These are phyloP conservation scores for Isatis tinctoria DNA, from an alignment of 345 rosid species.

Conservation along the genomic window DNA sequence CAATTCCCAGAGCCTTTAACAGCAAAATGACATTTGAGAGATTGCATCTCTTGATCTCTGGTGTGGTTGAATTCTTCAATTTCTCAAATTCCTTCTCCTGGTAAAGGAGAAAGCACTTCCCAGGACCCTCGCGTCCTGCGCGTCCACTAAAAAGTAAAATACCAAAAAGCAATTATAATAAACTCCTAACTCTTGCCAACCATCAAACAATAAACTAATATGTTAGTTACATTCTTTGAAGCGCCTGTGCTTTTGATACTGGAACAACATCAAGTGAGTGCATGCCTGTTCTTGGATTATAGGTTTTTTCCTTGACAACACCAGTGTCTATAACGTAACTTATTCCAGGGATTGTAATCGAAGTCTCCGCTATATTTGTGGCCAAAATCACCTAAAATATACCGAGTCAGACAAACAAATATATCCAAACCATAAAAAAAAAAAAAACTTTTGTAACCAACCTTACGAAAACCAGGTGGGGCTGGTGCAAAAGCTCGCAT, in stretches of 20 bases:
- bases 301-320: constrained; percentile 73
- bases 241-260: constrained; percentile 88
- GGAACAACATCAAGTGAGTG: constrained; percentile 75
- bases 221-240: constrained; percentile 70
- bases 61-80: constrained; percentile 81
- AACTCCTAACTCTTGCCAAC: constrained; percentile 3
- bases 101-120: constrained; percentile 90
- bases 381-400: constrained; percentile 71
- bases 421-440: too few species aligned
- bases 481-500: constrained; percentile 72
- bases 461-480: constrained; percentile 75
- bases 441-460: too few species aligned
- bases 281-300: constrained; percentile 80
- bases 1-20: constrained; percentile 84
- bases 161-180: not conserved
- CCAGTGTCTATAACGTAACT: constrained; percentile 95
- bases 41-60: constrained; percentile 92
- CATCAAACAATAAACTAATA: not conserved
- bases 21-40: constrained; percentile 88
- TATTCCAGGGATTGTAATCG: constrained; percentile 89
- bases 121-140: constrained; percentile 98
- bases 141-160: constrained; percentile 72
- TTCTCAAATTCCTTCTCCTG: constrained; percentile 85
- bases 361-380: constrained; percentile 97
- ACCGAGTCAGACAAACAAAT: too few species aligned